phyloP scores from a whole-genome alignment of 2,329 filamentous ascomycete genomes.

The Boeremia exigua region DNA sequence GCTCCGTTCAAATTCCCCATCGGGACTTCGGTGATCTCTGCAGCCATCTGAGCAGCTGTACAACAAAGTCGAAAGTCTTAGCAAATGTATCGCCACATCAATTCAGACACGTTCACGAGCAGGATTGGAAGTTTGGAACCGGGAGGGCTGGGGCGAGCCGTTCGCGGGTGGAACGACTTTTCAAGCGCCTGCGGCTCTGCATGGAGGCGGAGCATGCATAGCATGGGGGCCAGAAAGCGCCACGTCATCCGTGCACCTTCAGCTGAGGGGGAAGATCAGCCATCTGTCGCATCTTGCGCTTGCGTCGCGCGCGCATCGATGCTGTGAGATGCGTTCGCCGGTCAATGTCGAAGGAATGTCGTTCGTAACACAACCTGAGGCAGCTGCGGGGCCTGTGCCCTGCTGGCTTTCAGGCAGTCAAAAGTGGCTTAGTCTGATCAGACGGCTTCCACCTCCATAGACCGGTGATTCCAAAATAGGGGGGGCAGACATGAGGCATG shows the following conservation, averaged over 20 bases:
- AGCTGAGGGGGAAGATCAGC: slow-evolving; percentile 11
- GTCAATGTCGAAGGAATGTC: not conserved
- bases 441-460: not conserved
- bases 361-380: not conserved
- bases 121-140: slow-evolving; percentile 3
- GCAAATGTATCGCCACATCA: not conserved
- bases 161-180: slow-evolving; percentile 19
- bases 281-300: slow-evolving; percentile 16
- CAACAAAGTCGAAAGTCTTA: not conserved
- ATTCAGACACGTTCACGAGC: not conserved
- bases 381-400: slow-evolving; percentile 5
- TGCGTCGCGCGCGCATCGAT: slow-evolving; percentile 19
- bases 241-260: slow-evolving; percentile 28
- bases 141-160: slow-evolving; percentile 16
- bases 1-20: slow-evolving; percentile 7
- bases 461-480: not conserved
- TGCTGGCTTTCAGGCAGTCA: not conserved
- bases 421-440: not conserved
- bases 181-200: slow-evolving; percentile 29
- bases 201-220: slow-evolving; percentile 27
- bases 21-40: not conserved
- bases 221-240: slow-evolving; percentile 25
- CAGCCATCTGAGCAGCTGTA: slow-evolving; percentile 6
- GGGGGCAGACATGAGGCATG: not conserved
- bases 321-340: slow-evolving; percentile 7